These are phyloP conservation scores for Heracleum sosnowskyi DNA, from an alignment of 129 eudicot genomes.

Conservation along the genomic window DNA sequence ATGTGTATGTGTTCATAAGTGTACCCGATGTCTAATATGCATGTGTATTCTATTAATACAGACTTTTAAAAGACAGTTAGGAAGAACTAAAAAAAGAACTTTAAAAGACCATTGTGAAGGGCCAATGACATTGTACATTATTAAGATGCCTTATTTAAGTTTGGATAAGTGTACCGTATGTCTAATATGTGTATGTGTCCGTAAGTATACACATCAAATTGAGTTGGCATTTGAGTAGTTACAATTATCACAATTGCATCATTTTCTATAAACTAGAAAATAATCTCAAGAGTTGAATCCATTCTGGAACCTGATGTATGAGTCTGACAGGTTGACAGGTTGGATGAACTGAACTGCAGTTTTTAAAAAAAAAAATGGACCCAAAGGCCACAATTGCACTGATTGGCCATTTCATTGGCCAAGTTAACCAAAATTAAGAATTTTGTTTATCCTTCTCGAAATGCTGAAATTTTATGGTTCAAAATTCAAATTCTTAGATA, in stretches of 20 bases:
- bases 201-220: background rate
- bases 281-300: background rate
- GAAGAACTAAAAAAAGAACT: background rate
- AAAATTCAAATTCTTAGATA: background rate
- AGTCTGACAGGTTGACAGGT: background rate
- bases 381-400: background rate
- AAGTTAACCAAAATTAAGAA: background rate
- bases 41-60: too few relatives aligned
- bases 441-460: background rate
- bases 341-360: background rate
- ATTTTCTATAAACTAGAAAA: background rate
- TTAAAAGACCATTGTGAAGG: background rate
- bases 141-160: background rate
- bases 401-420: background rate
- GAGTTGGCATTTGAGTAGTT: background rate
- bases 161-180: background rate
- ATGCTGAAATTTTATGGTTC: background rate
- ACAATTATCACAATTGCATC: background rate
- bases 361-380: background rate
- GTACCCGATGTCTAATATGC: too few relatives aligned
- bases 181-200: background rate
- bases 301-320: background rate
- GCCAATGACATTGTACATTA: background rate
- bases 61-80: background rate
- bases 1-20: too few relatives aligned